Evolutionary conservation across 75 land plant genomes (phyloP).

Genomic region (Picea sitchensis): DNA sequence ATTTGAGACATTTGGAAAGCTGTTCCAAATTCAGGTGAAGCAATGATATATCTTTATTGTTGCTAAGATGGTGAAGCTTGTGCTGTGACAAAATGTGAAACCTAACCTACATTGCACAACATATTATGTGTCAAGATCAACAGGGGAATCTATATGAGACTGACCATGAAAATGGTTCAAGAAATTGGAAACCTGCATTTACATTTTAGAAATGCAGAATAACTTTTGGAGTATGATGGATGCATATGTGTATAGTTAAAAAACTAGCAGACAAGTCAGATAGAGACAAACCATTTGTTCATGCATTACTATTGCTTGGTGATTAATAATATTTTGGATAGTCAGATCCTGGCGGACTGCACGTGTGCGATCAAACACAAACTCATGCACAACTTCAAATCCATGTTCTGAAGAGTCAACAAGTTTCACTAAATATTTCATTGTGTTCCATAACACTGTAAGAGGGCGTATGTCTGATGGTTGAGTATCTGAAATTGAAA

Average conservation of each 20-base stretch:
- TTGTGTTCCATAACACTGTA: constrained; percentile 61
- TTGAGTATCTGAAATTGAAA: constrained; percentile 38
- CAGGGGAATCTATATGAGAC: not conserved
- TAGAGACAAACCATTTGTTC: constrained; percentile 71
- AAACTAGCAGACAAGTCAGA: not conserved
- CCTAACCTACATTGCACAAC: constrained; percentile 62
- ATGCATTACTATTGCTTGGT: constrained; percentile 61
- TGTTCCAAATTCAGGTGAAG: constrained; percentile 77
- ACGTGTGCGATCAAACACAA: constrained; percentile 89
- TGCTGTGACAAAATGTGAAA: constrained; percentile 84
- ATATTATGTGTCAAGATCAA: no score
- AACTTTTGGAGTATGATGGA: not conserved
- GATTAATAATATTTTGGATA: constrained; percentile 67
- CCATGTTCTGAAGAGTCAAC: constrained; percentile 53
- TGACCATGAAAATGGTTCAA: not conserved
- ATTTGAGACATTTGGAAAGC: constrained; percentile 67
- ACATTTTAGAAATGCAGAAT: not conserved
- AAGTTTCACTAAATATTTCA: constrained; percentile 57
- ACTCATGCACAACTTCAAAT: constrained; percentile 84
- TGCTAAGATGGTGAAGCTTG: constrained; percentile 37
- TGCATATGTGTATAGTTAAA: not conserved
- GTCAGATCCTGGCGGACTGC: constrained; percentile 90
- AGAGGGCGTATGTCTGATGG: constrained; percentile 77
- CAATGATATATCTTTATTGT: constrained; percentile 32
- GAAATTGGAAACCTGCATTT: not conserved